phyloP scores from a whole-genome alignment of 805 yeast genomes.

The Zygosaccharomyces bisporus region DNA sequence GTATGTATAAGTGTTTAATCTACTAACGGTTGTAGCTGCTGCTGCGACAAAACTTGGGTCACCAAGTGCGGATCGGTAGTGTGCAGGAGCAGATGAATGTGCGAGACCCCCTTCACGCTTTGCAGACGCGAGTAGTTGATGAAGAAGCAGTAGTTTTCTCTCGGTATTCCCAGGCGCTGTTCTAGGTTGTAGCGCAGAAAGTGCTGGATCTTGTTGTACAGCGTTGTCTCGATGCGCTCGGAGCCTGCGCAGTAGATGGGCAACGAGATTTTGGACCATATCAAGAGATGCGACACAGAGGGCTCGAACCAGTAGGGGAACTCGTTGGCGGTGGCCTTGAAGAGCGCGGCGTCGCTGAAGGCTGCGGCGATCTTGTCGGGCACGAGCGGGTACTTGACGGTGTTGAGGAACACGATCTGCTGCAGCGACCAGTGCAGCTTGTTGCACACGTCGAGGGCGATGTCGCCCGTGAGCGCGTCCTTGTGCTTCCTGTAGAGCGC shows the following conservation, averaged over 20 bases:
- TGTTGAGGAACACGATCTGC: slow-evolving; percentile 25
- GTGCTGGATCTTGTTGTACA: slow-evolving; percentile 42
- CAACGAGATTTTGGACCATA: slow-evolving; percentile 63
- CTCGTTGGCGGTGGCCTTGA: slow-evolving; percentile 48
- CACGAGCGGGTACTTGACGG: slow-evolving; percentile 18
- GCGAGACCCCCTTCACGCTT: slow-evolving; percentile 63
- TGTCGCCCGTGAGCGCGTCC: slow-evolving; percentile 39
- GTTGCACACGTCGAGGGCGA: slow-evolving; percentile 48
- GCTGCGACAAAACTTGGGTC: slow-evolving; percentile 9
- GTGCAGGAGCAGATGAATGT: slow-evolving; percentile 60
- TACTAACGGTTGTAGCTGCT: slow-evolving; percentile 5
- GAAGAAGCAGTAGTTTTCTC: slow-evolving; percentile 56
- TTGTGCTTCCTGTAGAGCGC: slow-evolving; percentile 47
- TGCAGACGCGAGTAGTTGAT: slow-evolving; percentile 68
- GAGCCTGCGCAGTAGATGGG: slow-evolving; percentile 43
- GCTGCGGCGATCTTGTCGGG: slow-evolving; percentile 23
- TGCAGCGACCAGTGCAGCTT: slow-evolving; percentile 50
- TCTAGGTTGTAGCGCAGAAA: slow-evolving; percentile 49
- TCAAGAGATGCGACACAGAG: slow-evolving; percentile 53
- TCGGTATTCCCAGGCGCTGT: slow-evolving; percentile 4
- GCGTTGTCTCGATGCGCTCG: slow-evolving; percentile 33
- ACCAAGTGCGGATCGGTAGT: slow-evolving; percentile 7
- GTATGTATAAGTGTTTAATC: not conserved
- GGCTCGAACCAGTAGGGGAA: slow-evolving; percentile 62
- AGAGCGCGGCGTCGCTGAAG: slow-evolving; percentile 34